Evolutionary conservation across 2,329 filamentous ascomycete genomes (phyloP).

Genomic region (Balansia obtecta): DNA sequence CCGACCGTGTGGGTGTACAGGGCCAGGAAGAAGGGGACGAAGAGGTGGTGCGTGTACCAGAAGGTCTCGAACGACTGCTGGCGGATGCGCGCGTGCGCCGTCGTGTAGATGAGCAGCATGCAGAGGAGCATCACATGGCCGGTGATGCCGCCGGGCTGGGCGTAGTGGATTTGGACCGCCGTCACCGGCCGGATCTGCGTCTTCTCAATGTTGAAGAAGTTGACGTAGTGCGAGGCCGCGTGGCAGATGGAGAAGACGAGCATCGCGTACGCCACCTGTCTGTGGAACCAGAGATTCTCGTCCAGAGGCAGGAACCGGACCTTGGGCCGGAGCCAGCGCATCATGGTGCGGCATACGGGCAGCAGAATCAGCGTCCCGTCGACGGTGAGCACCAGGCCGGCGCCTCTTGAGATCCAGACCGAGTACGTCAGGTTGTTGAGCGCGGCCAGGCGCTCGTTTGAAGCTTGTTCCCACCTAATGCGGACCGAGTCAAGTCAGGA

Average conservation of each 20-base stretch:
- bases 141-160: conserved; percentile 78
- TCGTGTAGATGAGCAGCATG: conserved; percentile 98
- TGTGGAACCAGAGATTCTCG: conserved; percentile 93
- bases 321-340: conserved; percentile 77
- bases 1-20: conserved; percentile 94
- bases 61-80: conserved; percentile 98
- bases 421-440: conserved; percentile 78
- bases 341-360: conserved; percentile 85
- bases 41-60: conserved; percentile 99
- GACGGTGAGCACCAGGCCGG: conserved; percentile 71
- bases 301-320: conserved; percentile 83
- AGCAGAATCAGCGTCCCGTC: conserved; percentile 82
- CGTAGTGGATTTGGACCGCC: conserved; percentile 85
- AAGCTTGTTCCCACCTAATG: conserved; percentile 63
- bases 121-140: conserved; percentile 98
- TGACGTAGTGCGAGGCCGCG: conserved; percentile 78
- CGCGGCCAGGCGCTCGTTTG: conserved; percentile 54
- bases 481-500: not conserved
- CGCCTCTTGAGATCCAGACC: conserved; percentile 93
- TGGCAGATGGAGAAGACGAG: conserved; percentile 73
- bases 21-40: conserved; percentile 84
- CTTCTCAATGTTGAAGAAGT: conserved; percentile 93
- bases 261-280: conserved; percentile 83
- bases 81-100: conserved; percentile 81
- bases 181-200: conserved; percentile 67